phyloP scores from a whole-genome alignment of 768 basidiomycete genomes.

The Calocera cornea region DNA sequence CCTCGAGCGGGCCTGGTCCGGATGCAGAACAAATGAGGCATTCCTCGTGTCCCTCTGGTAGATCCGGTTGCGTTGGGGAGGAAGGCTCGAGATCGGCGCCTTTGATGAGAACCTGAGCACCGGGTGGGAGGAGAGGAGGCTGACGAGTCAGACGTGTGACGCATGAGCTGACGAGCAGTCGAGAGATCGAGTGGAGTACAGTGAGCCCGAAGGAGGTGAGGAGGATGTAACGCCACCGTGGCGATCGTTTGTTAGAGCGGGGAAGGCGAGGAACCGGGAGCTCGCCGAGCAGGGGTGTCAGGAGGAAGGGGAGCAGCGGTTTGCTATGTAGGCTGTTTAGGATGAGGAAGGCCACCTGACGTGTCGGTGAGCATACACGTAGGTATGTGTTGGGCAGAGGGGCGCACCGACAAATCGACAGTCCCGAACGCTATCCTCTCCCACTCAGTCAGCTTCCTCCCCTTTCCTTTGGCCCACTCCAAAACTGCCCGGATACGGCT shows the following conservation, averaged over 20 bases:
- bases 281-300: constrained; percentile 16
- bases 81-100: constrained; percentile 6
- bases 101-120: constrained; percentile 5
- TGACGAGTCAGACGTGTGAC: background rate
- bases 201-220: constrained; percentile 10
- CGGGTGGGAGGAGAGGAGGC: constrained; percentile 4
- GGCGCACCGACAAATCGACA: constrained; percentile 11
- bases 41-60: constrained; percentile 9
- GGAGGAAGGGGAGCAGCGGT: constrained; percentile 18
- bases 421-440: constrained; percentile 10
- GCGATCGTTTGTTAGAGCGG: constrained; percentile 2
- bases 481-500: background rate
- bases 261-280: constrained; percentile 14
- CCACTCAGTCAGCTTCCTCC: constrained; percentile 12
- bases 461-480: constrained; percentile 4
- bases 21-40: constrained; percentile 18
- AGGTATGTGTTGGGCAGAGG: background rate
- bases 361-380: background rate
- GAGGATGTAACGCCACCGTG: constrained; percentile 11
- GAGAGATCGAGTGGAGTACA: constrained; percentile 13
- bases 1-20: constrained; percentile 14
- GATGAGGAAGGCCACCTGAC: constrained; percentile 13
- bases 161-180: constrained; percentile 7
- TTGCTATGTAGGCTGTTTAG: constrained; percentile 11
- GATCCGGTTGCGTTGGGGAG: background rate